Conservation (phyloP, 768 basidiomycete species). For the Psilocybe tampanensis region DNA sequence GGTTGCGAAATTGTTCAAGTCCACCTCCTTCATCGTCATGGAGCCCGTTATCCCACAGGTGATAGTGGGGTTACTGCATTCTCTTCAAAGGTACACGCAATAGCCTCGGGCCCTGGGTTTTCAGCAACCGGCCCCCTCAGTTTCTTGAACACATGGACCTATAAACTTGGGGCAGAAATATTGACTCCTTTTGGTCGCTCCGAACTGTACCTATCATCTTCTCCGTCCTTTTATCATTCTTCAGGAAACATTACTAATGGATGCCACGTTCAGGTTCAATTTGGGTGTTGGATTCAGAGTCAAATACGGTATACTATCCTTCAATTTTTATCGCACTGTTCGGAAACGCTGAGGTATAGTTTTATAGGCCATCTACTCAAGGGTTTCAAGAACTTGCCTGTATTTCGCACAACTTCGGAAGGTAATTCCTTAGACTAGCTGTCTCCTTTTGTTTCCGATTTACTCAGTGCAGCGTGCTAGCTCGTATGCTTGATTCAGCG, state of each 20-base stretch:
- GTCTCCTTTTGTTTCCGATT: background rate
- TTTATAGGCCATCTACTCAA: conserved; percentile 37
- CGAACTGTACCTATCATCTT: background rate
- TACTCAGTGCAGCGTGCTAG: background rate
- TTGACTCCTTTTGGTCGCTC: background rate
- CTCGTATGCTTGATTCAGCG: conserved; percentile 55
- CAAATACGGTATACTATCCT: background rate
- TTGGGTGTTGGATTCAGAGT: conserved; percentile 2
- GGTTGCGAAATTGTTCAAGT: background rate
- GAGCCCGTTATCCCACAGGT: conserved; percentile 1
- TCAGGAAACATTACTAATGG: background rate
- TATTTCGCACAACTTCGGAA: conserved; percentile 64
- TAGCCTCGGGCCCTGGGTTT: background rate
- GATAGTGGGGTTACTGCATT: background rate
- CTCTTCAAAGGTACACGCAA: background rate
- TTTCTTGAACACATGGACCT: conserved; percentile 6
- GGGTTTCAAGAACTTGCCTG: conserved; percentile 50
- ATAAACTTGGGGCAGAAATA: conserved; percentile 2
- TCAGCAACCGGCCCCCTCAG: background rate
- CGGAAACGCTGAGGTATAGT: background rate
- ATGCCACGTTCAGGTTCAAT: background rate
- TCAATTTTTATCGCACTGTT: too few relatives aligned
- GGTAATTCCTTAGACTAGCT: too few relatives aligned
- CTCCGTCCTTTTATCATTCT: background rate
- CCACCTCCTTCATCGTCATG: conserved; percentile 3